These are phyloP conservation scores for Fremontodendron californicum DNA, from an alignment of 345 rosid species.

Conservation along the genomic window DNA sequence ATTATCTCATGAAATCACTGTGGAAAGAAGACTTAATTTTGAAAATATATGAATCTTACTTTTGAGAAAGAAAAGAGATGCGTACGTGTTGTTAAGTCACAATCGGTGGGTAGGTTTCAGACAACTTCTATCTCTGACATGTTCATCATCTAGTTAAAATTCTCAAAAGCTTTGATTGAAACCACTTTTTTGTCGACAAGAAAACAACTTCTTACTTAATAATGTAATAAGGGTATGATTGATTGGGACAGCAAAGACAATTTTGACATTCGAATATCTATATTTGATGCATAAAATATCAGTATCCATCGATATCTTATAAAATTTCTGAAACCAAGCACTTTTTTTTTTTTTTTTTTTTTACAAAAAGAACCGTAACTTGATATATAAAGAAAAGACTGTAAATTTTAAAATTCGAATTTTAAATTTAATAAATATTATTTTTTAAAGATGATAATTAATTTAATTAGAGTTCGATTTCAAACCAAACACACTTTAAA, in stretches of 20 bases:
- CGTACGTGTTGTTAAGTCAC: neutral
- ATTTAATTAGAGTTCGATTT: too few species aligned
- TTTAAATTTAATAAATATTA: too few species aligned
- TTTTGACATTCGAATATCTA: neutral
- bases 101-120: neutral
- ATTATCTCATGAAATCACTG: too few species aligned
- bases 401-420: too few species aligned
- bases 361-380: too few species aligned
- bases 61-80: neutral
- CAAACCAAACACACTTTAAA: neutral
- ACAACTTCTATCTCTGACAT: neutral
- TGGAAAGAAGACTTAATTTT: too few species aligned
- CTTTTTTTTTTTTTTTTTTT: too few species aligned
- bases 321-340: neutral
- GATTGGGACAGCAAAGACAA: neutral
- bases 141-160: neutral
- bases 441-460: too few species aligned
- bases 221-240: neutral
- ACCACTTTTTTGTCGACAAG: neutral
- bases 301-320: neutral
- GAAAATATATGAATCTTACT: too few species aligned
- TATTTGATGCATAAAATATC: neutral
- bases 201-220: neutral
- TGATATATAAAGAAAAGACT: too few species aligned
- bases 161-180: conserved; percentile 1